phyloP scores from a whole-genome alignment of 306 rosid genomes.

The Abrus precatorius region DNA sequence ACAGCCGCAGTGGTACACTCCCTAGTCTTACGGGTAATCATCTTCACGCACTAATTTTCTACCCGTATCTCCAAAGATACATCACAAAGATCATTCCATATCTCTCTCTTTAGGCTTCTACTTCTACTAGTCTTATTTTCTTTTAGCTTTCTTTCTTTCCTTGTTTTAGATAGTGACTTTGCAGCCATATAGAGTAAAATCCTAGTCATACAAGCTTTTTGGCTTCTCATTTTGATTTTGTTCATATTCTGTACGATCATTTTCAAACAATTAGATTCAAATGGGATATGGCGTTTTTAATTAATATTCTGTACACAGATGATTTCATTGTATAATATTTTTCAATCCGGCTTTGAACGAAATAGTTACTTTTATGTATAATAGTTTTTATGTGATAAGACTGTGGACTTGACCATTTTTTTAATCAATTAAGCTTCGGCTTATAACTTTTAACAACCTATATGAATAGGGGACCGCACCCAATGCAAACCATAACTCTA shows the following conservation, averaged over 20 bases:
- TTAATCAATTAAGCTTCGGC: slow-evolving; percentile 9
- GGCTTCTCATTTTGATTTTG: slow-evolving; percentile 22
- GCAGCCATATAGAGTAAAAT: slow-evolving; percentile 58
- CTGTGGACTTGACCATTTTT: slow-evolving; percentile 45
- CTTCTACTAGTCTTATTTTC: slow-evolving; percentile 45
- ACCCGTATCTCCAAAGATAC: slow-evolving; percentile 80
- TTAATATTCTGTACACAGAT: not conserved
- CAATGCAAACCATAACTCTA: no score
- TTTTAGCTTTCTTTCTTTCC: slow-evolving; percentile 47
- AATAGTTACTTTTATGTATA: slow-evolving; percentile 48
- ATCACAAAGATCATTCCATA: slow-evolving; percentile 75
- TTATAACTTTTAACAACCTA: not conserved
- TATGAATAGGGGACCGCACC: no score
- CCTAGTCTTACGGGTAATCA: slow-evolving; percentile 97
- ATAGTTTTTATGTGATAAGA: slow-evolving; percentile 34
- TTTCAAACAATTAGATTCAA: slow-evolving; percentile 9
- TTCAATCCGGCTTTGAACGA: slow-evolving; percentile 18
- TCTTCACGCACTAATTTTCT: slow-evolving; percentile 76
- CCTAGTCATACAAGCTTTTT: slow-evolving; percentile 58
- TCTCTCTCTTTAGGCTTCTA: slow-evolving; percentile 53
- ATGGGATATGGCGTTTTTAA: not conserved
- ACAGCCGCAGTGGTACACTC: slow-evolving; percentile 70
- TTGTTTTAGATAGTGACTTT: slow-evolving; percentile 60
- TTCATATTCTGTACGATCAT: not conserved
- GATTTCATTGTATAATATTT: slow-evolving; percentile 17